phyloP scores from a whole-genome alignment of 2,329 filamentous ascomycete species.

The Westerdykella aurantiaca region DNA sequence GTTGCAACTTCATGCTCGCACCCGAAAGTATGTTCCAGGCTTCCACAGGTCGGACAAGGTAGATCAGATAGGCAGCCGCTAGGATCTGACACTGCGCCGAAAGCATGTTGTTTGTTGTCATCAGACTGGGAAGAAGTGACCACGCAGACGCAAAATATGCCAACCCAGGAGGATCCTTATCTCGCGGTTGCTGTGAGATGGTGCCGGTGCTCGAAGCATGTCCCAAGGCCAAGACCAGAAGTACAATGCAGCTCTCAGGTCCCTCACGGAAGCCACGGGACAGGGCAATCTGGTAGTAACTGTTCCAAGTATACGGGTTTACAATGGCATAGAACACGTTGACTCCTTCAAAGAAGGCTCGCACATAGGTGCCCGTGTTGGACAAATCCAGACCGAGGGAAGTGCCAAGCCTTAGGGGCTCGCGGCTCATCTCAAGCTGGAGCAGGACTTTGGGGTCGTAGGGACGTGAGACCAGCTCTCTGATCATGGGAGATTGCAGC shows the following conservation, averaged over 20 bases:
- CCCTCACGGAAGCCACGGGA: slow-evolving; percentile 72
- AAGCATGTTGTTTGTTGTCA: slow-evolving; percentile 72
- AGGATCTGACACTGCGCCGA: slow-evolving; percentile 76
- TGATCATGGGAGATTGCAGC: slow-evolving; percentile 74
- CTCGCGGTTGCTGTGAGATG: slow-evolving; percentile 64
- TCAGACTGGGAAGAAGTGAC: slow-evolving; percentile 69
- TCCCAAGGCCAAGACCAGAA: slow-evolving; percentile 71
- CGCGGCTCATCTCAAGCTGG: slow-evolving; percentile 73
- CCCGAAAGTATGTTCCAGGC: slow-evolving; percentile 77
- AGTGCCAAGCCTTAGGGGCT: slow-evolving; percentile 57
- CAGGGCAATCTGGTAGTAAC: slow-evolving; percentile 68
- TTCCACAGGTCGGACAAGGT: slow-evolving; percentile 73
- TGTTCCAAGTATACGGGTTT: slow-evolving; percentile 73
- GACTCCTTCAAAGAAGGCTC: slow-evolving; percentile 73
- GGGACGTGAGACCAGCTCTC: slow-evolving; percentile 67
- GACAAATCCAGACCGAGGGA: slow-evolving; percentile 65
- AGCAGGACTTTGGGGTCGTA: slow-evolving; percentile 78
- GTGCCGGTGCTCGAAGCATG: slow-evolving; percentile 70
- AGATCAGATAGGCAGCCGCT: slow-evolving; percentile 76
- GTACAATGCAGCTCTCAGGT: slow-evolving; percentile 74
- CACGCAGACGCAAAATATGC: slow-evolving; percentile 78
- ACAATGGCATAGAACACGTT: slow-evolving; percentile 85
- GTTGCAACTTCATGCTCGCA: slow-evolving; percentile 73
- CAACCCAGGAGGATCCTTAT: slow-evolving; percentile 67
- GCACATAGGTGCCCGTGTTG: slow-evolving; percentile 68